Base-by-base conservation (phyloP, 805 yeast species). In the Cyberlindnera veronae region DNA sequence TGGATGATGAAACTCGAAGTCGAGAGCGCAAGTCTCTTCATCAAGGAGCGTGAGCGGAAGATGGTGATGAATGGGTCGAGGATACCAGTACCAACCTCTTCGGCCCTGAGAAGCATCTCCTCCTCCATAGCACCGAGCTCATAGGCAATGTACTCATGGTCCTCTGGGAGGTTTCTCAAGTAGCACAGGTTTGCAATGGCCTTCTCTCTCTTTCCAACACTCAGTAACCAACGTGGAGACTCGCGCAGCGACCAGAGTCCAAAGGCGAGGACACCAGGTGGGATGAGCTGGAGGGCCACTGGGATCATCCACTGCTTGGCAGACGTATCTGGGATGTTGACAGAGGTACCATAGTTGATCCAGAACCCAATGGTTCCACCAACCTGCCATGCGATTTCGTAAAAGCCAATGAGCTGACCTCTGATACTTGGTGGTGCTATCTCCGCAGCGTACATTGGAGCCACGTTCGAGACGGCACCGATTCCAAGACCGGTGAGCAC, bases 371-470 rank as follows among this genome's bases (percentile, higher is more conserved):
- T 17, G 13, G 36, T 37, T 18, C 49, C 55, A 26, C 55, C 55
- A 37, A 51, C 33, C 29, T 46, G 72, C 75, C 77, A 73, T 12
- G 69, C 67, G 12, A 72, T 61, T 47, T 74, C 80, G 56, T 68
- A 74, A 41, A 64, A 58, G 3, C 73, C 75, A 29, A 68, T 67
- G 26, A 71, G 56, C 44, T 63, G 65, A 14, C 78, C 78, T 51
- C 77, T 60, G 21, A 70, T 64, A 5, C 67, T 56, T 4, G 74
- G 64, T 2, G 77, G 77, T 66, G 61, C 23, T 62, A 65, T 45
- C 71, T 73, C 77, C 5, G 72, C 62, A 9, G 72, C 61, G 45
- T 70, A 73, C 39, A 72, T 64, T 5, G 79, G 78, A 2, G 75
- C 76, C 41, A 74, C 57, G 50, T 68, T 67, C 2, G 79, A 65